Conservation (phyloP, 2,329 filamentous ascomycete genomes). For the Apiospora arundinis region DNA sequence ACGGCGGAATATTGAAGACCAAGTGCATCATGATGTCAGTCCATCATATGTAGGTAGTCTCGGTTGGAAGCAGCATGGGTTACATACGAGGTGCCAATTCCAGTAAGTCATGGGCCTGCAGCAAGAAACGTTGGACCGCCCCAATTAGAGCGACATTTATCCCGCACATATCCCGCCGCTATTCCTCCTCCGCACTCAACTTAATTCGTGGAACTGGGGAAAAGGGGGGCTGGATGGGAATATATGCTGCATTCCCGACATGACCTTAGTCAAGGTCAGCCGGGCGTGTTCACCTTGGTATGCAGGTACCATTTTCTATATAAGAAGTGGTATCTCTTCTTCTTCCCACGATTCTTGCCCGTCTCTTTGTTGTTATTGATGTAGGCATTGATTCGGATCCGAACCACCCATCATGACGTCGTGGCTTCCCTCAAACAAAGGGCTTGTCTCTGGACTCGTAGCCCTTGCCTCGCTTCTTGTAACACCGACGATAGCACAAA, state of each 20-base stretch:
- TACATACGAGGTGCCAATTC: neutral
- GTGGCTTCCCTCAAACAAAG: constrained; percentile 6
- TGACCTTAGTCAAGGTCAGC: neutral
- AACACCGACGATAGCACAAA: neutral
- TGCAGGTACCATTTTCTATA: neutral
- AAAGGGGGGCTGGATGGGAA: neutral
- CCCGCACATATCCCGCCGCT: neutral
- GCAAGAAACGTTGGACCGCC: neutral
- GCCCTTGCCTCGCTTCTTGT: neutral
- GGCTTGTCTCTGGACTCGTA: neutral
- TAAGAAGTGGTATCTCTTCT: neutral
- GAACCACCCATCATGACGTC: neutral
- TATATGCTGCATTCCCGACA: no score
- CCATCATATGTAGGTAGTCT: neutral
- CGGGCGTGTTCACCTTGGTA: neutral
- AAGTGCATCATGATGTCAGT: constrained; percentile 10
- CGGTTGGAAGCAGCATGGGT: neutral
- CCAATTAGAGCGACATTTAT: constrained; percentile 14
- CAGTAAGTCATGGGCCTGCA: neutral
- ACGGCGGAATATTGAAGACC: neutral
- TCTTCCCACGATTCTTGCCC: neutral
- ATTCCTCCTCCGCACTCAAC: neutral
- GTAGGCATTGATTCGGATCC: neutral
- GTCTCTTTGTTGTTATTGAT: neutral
- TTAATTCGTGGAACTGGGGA: neutral